Evolutionary conservation across 2,329 filamentous ascomycete species (phyloP).

Genomic region (Diaporthe helianthi): DNA sequence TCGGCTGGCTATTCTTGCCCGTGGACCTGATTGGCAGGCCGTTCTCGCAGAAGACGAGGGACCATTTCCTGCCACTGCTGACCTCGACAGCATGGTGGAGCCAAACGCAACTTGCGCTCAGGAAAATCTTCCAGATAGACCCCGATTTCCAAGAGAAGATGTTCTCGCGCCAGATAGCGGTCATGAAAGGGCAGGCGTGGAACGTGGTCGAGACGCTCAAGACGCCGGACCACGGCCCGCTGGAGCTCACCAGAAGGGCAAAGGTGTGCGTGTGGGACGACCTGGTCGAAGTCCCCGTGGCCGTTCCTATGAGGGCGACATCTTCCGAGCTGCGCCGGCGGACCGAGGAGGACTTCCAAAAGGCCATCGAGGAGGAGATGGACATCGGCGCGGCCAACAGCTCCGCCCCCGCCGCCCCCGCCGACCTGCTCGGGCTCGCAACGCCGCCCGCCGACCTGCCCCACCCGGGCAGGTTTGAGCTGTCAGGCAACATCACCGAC

Average conservation of each 20-base stretch:
- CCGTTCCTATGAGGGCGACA: constrained; percentile 84
- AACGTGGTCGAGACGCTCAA: constrained; percentile 99
- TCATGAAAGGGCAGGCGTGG: constrained; percentile 99
- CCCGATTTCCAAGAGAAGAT: constrained; percentile 97
- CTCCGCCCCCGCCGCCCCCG: constrained; percentile 53
- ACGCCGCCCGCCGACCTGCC: constrained; percentile 71
- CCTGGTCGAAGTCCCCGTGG: constrained; percentile 92
- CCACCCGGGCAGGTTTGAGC: constrained; percentile 77
- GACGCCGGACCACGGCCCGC: constrained; percentile 85
- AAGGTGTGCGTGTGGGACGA: constrained; percentile 99
- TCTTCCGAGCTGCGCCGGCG: constrained; percentile 83
- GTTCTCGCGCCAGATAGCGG: constrained; percentile 97
- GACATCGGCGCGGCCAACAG: constrained; percentile 81
- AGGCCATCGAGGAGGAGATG: constrained; percentile 80
- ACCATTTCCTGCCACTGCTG: constrained; percentile 94
- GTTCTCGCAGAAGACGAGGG: constrained; percentile 90
- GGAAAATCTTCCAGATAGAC: constrained; percentile 88
- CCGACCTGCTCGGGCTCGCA: constrained; percentile 74
- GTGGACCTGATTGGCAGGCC: constrained; percentile 95
- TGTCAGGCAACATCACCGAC: constrained; percentile 54
- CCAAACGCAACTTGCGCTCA: constrained; percentile 86
- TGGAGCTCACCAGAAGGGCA: constrained; percentile 88
- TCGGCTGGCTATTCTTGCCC: constrained; percentile 97
- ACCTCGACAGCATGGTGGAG: constrained; percentile 98
- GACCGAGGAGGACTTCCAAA: constrained; percentile 53